Percentiles rank a stretch among this genome's conserved stretches.
phyloP scores from a whole-genome alignment of 495 filamentous ascomycete species.

The Aspergillus nidulans region DNA sequence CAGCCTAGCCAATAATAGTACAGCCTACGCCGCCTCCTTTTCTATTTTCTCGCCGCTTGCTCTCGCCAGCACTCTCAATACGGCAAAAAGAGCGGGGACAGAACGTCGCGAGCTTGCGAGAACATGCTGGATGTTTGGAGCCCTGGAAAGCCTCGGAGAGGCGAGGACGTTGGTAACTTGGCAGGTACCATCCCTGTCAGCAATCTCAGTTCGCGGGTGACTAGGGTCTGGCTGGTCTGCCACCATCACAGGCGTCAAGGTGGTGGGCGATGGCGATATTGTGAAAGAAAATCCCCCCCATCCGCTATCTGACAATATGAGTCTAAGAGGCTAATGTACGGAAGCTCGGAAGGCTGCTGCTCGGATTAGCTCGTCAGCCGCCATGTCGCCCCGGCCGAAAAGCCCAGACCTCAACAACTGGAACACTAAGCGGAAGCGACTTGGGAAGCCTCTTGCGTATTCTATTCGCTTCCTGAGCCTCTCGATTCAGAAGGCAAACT shows the following conservation, averaged over 20 bases:
- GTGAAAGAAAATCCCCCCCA: background rate
- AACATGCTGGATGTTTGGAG: conserved; percentile 12
- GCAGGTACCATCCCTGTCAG: background rate
- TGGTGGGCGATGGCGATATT: background rate
- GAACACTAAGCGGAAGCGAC: conserved; percentile 10
- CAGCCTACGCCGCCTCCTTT: conserved; percentile 10
- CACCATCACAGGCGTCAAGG: background rate
- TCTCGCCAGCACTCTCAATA: conserved; percentile 2
- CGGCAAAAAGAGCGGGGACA: conserved; percentile 8
- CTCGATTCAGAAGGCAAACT: background rate
- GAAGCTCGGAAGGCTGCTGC: conserved; percentile 10
- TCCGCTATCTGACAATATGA: background rate
- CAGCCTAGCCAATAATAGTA: conserved; percentile 12
- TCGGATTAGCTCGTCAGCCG: conserved; percentile 5
- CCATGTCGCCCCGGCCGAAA: background rate
- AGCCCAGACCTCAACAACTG: conserved; percentile 4
- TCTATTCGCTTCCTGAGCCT: background rate
- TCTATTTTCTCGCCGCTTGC: conserved; percentile 8
- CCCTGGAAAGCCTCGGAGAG: conserved; percentile 3
- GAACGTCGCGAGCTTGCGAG: conserved; percentile 1
- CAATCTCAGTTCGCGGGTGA: background rate
- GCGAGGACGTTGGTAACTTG: conserved; percentile 1
- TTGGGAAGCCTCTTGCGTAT: background rate
- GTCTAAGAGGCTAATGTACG: conserved; percentile 6
- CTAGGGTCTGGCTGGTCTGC: background rate